Percentiles rank a stretch among this genome's conserved stretches.
Evolutionary conservation across 345 rosid genomes (phyloP).

Genomic region (Heritiera fomes): DNA sequence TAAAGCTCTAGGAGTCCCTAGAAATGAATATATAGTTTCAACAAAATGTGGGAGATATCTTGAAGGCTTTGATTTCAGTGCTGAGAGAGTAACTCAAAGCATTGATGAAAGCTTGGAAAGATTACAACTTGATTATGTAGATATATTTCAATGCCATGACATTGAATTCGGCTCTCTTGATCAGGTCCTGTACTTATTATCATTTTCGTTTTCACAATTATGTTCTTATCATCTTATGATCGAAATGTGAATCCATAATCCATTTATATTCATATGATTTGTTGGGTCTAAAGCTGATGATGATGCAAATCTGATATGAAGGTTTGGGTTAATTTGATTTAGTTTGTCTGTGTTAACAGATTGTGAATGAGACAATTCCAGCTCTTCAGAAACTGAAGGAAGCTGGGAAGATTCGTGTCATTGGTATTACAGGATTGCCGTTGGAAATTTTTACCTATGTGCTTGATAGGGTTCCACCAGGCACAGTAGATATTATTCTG

Average conservation of each 20-base stretch:
- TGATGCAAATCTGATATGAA: not conserved
- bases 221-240: not conserved
- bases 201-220: not conserved
- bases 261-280: not conserved
- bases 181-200: slow-evolving; percentile 46
- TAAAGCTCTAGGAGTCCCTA: slow-evolving; percentile 68
- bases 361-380: slow-evolving; percentile 91
- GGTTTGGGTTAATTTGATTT: slow-evolving; percentile 10
- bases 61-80: slow-evolving; percentile 90
- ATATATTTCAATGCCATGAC: slow-evolving; percentile 89
- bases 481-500: slow-evolving; percentile 73
- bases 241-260: not conserved
- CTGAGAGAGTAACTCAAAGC: slow-evolving; percentile 80
- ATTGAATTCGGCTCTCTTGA: slow-evolving; percentile 89
- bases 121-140: slow-evolving; percentile 89
- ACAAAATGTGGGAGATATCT: slow-evolving; percentile 81
- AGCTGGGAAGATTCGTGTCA: slow-evolving; percentile 75
- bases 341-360: slow-evolving; percentile 38
- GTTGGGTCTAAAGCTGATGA: not conserved
- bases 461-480: slow-evolving; percentile 82
- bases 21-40: slow-evolving; percentile 74
- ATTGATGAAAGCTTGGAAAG: slow-evolving; percentile 84
- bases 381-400: slow-evolving; percentile 82
- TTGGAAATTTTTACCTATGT: slow-evolving; percentile 61
- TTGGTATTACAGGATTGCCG: slow-evolving; percentile 95